phyloP scores from a whole-genome alignment of 129 eudicot genomes.

The carrot (Daucus carota) region DNA sequence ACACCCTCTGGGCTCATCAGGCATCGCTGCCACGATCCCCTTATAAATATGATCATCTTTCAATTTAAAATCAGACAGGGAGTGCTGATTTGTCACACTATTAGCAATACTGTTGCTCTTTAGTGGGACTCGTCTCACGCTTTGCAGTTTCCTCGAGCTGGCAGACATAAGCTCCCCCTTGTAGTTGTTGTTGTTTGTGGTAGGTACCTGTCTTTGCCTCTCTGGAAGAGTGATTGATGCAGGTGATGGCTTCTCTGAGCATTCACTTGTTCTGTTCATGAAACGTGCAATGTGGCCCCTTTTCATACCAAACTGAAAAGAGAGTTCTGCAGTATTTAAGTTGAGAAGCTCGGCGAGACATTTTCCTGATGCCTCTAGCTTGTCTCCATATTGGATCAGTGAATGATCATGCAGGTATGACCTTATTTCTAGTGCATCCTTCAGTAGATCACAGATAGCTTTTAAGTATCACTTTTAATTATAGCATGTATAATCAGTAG shows the following conservation, averaged over 20 bases:
- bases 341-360: slow-evolving; percentile 62
- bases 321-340: slow-evolving; percentile 43
- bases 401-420: slow-evolving; percentile 80
- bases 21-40: slow-evolving; percentile 69
- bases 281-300: slow-evolving; percentile 83
- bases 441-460: slow-evolving; percentile 2
- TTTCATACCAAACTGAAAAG: slow-evolving; percentile 61
- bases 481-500: background rate
- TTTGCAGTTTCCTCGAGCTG: slow-evolving; percentile 38
- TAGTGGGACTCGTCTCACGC: slow-evolving; percentile 22
- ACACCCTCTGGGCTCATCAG: slow-evolving; percentile 66
- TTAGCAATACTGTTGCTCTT: slow-evolving; percentile 27
- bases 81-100: slow-evolving; percentile 45
- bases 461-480: background rate
- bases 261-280: slow-evolving; percentile 40
- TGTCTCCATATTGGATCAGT: slow-evolving; percentile 67
- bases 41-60: slow-evolving; percentile 60
- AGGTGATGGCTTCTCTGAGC: slow-evolving; percentile 49
- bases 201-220: slow-evolving; percentile 29
- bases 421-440: slow-evolving; percentile 86
- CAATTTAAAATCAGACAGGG: slow-evolving; percentile 60
- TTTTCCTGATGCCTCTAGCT: slow-evolving; percentile 63
- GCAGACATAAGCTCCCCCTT: slow-evolving; percentile 29
- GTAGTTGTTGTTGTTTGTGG: slow-evolving; percentile 34
- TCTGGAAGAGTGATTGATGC: slow-evolving; percentile 32